Conservation (phyloP, 257 asterid genomes). For the Solanum rostratum region DNA sequence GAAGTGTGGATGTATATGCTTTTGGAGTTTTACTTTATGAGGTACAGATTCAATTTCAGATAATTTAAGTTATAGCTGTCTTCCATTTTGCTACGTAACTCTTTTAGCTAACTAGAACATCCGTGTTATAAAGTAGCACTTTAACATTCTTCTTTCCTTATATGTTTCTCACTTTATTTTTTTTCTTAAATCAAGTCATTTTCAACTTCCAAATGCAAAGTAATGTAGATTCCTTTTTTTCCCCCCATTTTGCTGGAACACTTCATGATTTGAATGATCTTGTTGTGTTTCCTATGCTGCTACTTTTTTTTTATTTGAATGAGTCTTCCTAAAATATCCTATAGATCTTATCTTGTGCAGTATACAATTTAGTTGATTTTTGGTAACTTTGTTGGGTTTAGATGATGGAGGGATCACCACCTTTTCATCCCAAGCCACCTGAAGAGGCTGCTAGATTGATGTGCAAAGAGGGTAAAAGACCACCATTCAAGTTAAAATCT, state of each 20-base stretch:
- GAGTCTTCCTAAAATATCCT: neutral
- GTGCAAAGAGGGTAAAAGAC: slow-evolving; percentile 71
- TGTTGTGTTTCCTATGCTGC: neutral
- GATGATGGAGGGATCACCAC: slow-evolving; percentile 87
- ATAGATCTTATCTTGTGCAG: neutral
- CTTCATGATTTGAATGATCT: neutral
- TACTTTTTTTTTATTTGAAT: neutral
- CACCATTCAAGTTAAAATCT: slow-evolving; percentile 69
- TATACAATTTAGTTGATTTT: neutral
- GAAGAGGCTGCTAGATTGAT: slow-evolving; percentile 54
- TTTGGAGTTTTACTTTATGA: slow-evolving; percentile 78
- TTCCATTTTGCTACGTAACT: neutral
- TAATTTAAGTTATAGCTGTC: neutral
- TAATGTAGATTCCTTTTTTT: neutral
- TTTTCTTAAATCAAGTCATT: neutral
- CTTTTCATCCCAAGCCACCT: slow-evolving; percentile 69
- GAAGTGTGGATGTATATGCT: slow-evolving; percentile 79
- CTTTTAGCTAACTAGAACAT: neutral
- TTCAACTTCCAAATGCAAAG: neutral
- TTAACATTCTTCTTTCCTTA: neutral
- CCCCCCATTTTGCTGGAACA: neutral
- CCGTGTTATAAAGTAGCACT: neutral
- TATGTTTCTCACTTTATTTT: no score
- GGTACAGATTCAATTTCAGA: slow-evolving; percentile 30
- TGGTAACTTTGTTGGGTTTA: slow-evolving; percentile 9